Percentiles rank a stretch among this genome's conserved stretches.
phyloP scores from a whole-genome alignment of 805 yeast species.

The Myxozyma kluyveri region DNA sequence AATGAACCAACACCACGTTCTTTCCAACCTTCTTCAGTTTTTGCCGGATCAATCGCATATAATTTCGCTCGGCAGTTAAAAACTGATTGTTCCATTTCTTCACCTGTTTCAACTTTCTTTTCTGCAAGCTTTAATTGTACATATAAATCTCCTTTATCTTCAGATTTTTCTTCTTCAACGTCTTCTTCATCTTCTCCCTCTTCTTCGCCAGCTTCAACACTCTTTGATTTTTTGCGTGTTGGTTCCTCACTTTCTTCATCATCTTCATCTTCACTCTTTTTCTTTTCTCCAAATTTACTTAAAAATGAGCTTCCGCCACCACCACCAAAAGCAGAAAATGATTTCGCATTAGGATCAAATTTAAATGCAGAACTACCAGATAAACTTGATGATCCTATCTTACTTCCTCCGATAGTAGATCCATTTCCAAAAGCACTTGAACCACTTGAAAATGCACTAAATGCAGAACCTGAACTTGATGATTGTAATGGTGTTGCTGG shows the following conservation, averaged over 20 bases:
- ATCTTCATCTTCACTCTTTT: constrained; percentile 29
- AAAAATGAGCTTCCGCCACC: constrained; percentile 26
- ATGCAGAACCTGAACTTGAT: neutral
- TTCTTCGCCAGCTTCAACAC: constrained; percentile 32
- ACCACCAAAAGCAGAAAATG: constrained; percentile 10
- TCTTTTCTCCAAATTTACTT: constrained; percentile 22
- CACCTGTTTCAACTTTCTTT: constrained; percentile 72
- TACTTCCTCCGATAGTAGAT: no score
- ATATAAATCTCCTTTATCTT: constrained; percentile 33
- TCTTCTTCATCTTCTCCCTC: constrained; percentile 33
- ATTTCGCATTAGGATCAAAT: no score
- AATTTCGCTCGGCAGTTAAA: constrained; percentile 74
- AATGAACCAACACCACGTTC: constrained; percentile 88
- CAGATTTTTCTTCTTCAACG: constrained; percentile 20
- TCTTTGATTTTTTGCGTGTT: constrained; percentile 32
- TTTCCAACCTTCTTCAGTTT: constrained; percentile 77
- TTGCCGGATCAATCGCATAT: constrained; percentile 66
- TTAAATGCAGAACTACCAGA: neutral
- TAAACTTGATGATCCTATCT: neutral
- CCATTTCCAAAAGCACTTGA: neutral
- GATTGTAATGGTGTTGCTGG: neutral
- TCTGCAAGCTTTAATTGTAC: constrained; percentile 38
- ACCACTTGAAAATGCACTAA: neutral
- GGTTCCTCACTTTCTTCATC: constrained; percentile 24
- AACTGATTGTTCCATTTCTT: constrained; percentile 73